phyloP scores from a whole-genome alignment of 164 flowering plant genomes.

The Tinospora cordifolia region DNA sequence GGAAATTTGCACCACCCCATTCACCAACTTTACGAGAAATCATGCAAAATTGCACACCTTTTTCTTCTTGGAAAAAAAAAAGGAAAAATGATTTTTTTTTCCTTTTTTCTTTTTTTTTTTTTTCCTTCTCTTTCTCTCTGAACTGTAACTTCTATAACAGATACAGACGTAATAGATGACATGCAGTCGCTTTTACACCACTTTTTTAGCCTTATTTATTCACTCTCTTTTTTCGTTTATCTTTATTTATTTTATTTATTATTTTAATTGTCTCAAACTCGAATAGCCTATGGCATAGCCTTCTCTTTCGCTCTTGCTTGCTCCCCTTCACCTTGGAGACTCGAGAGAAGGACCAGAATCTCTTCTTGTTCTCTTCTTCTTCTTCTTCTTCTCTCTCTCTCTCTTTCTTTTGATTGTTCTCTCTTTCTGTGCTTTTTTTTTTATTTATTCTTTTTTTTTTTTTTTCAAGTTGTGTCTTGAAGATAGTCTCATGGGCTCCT shows the following conservation, averaged over 20 bases:
- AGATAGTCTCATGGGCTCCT: conserved; percentile 30
- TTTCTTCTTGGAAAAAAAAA: background rate
- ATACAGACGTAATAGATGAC: conserved; percentile 10
- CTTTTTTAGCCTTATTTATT: background rate
- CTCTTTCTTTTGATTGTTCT: background rate
- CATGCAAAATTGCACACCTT: background rate
- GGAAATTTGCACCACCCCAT: too few relatives aligned
- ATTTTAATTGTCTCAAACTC: background rate
- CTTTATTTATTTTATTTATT: background rate
- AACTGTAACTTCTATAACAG: background rate
- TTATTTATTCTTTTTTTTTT: too few relatives aligned
- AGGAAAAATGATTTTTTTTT: background rate
- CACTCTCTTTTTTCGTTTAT: background rate
- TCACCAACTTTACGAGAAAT: too few relatives aligned
- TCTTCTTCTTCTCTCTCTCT: too few relatives aligned
- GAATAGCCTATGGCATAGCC: background rate
- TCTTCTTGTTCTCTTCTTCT: conserved; percentile 10
- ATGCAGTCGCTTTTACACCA: conserved; percentile 8
- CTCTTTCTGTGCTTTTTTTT: background rate
- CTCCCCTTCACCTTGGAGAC: conserved; percentile 12
- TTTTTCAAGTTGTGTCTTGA: conserved; percentile 26
- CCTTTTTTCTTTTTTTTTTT: background rate
- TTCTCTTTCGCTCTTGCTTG: conserved; percentile 3
- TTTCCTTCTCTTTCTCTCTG: background rate
- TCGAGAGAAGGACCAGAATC: conserved; percentile 25